Evolutionary conservation across 495 filamentous ascomycete species (phyloP).

Genomic region (Aeminium ludgeri): DNA sequence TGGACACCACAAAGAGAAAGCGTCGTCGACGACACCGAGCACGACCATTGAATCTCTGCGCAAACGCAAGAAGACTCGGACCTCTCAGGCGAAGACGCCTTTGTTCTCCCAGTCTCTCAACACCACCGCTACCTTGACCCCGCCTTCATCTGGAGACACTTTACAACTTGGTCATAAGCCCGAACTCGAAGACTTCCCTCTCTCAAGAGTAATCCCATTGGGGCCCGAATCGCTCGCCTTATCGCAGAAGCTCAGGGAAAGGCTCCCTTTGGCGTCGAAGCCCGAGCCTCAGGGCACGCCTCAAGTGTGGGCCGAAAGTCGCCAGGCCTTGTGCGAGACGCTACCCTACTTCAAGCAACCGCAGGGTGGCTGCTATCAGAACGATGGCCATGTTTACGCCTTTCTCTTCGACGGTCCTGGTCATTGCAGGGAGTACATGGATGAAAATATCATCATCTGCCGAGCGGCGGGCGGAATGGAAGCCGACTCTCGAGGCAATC

Average conservation of each 20-base stretch:
- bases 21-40: no score
- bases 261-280: conserved; percentile 1
- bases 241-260: not conserved
- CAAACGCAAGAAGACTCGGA: no score
- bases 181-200: no score
- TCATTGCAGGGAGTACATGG: conserved; percentile 43
- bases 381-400: conserved; percentile 32
- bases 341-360: conserved; percentile 47
- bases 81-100: no score
- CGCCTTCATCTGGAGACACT: no score
- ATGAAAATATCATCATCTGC: conserved; percentile 47
- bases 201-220: no score
- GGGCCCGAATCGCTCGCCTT: not conserved
- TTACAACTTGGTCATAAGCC: no score
- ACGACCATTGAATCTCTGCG: no score
- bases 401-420: conserved; percentile 41
- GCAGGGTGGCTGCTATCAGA: conserved; percentile 43
- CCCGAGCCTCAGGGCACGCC: conserved; percentile 31
- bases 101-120: no score
- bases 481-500: conserved; percentile 11
- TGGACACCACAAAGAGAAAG: no score
- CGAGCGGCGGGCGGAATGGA: conserved; percentile 23
- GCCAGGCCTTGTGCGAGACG: conserved; percentile 49
- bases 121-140: no score
- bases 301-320: conserved; percentile 40